phyloP scores from a whole-genome alignment of 495 filamentous ascomycete genomes.

The Tuber borchii region DNA sequence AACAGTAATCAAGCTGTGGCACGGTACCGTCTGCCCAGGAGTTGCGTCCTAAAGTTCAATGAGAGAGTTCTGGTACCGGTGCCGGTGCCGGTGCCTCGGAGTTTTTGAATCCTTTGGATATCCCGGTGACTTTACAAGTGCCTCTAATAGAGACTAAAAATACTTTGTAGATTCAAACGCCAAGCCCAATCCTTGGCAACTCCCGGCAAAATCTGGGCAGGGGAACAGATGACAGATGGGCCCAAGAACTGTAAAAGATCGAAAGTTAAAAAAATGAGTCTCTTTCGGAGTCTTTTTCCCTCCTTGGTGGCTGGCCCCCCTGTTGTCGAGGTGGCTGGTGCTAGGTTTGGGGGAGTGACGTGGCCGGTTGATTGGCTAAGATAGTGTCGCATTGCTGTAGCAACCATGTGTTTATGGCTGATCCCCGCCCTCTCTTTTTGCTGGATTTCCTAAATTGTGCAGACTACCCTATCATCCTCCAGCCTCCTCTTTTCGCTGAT shows the following conservation, averaged over 20 bases:
- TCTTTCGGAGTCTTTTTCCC: background rate
- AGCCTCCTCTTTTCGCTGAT: slow-evolving; percentile 6
- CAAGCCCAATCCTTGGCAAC: background rate
- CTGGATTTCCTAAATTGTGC: slow-evolving; percentile 7
- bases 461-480: slow-evolving; percentile 6
- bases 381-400: slow-evolving; percentile 15
- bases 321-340: background rate
- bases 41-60: background rate
- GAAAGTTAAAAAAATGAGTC: background rate
- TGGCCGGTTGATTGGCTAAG: slow-evolving; percentile 10
- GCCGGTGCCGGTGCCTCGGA: no score
- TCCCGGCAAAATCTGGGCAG: background rate
- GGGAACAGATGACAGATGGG: background rate
- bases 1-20: background rate
- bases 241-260: background rate
- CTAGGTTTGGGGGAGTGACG: background rate
- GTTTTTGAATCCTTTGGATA: no score
- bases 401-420: slow-evolving; percentile 28
- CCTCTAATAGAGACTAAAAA: background rate
- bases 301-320: background rate
- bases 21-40: background rate
- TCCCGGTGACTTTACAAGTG: no score
- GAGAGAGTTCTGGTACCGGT: background rate
- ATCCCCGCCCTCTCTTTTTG: slow-evolving; percentile 28
- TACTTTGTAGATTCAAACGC: background rate